phyloP scores from a whole-genome alignment of 176 grass and related monocot genomes.

The Pharus latifolius region DNA sequence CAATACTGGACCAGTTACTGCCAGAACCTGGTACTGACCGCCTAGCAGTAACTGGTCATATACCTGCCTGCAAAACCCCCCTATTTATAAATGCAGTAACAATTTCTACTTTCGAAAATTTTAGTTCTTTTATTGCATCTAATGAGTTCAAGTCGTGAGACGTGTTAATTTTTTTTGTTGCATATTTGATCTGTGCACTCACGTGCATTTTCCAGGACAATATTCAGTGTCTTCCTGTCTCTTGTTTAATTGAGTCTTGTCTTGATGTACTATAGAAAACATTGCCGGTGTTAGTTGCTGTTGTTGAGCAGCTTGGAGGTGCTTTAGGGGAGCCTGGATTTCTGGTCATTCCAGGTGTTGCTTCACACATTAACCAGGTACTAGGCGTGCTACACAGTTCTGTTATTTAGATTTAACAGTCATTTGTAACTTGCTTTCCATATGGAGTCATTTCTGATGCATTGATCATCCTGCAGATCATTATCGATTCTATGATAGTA shows the following conservation, averaged over 20 bases:
- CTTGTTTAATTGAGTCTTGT: not conserved
- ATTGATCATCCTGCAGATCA: conserved; percentile 42
- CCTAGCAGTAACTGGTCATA: not conserved
- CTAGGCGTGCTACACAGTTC: not conserved
- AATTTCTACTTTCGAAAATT: too few relatives aligned
- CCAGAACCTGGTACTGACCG: not conserved
- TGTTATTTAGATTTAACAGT: not conserved
- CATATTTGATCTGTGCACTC: too few relatives aligned
- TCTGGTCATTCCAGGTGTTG: conserved; percentile 62
- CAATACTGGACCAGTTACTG: not conserved
- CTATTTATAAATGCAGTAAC: not conserved
- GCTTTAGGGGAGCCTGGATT: conserved; percentile 64
- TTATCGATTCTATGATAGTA: conserved; percentile 66
- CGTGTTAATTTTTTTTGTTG: too few relatives aligned
- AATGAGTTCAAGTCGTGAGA: too few relatives aligned
- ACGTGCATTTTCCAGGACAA: not conserved
- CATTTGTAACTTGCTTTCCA: too few relatives aligned
- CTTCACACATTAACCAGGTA: conserved; percentile 83
- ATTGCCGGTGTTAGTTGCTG: conserved; percentile 70
- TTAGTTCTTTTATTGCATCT: too few relatives aligned
- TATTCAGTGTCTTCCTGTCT: not conserved
- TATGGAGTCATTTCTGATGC: conserved; percentile 7
- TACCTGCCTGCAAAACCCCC: not conserved
- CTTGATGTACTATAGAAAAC: conserved; percentile 53
- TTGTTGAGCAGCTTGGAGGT: conserved; percentile 78